These are phyloP conservation scores for Tricholoma saponaceum DNA, from an alignment of 768 basidiomycete genomes.

Conservation along the genomic window DNA sequence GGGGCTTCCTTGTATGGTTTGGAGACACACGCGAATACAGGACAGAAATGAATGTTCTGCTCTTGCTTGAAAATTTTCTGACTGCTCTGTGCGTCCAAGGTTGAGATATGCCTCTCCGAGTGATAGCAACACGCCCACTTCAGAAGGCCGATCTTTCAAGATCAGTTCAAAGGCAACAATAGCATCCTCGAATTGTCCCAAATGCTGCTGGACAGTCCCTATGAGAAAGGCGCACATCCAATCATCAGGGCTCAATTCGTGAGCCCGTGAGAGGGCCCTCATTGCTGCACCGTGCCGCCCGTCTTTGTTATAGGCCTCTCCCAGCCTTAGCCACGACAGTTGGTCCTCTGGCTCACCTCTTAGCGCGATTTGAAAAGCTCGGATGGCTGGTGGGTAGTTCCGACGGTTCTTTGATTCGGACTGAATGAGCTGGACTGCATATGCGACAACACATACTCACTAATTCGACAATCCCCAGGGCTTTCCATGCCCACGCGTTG, in stretches of 20 bases:
- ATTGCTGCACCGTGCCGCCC: slow-evolving; percentile 87
- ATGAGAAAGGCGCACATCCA: slow-evolving; percentile 86
- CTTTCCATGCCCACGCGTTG: slow-evolving; percentile 99
- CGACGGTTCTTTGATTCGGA: slow-evolving; percentile 47
- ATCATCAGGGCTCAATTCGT: slow-evolving; percentile 66
- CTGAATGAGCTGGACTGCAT: slow-evolving; percentile 2
- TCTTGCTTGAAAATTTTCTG: slow-evolving; percentile 68
- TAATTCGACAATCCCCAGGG: slow-evolving; percentile 85
- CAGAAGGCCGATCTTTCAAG: slow-evolving; percentile 50
- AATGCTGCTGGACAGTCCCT: slow-evolving; percentile 78
- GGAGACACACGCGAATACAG: slow-evolving; percentile 50
- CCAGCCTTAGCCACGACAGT: slow-evolving; percentile 84
- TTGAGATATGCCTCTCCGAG: slow-evolving; percentile 72
- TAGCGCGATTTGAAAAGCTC: slow-evolving; percentile 82
- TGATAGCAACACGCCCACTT: slow-evolving; percentile 68
- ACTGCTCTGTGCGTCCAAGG: slow-evolving; percentile 59
- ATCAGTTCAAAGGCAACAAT: slow-evolving; percentile 61
- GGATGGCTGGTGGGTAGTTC: slow-evolving; percentile 72
- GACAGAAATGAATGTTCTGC: slow-evolving; percentile 69
- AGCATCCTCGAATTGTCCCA: slow-evolving; percentile 73
- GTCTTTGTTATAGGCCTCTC: slow-evolving; percentile 86
- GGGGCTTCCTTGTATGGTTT: slow-evolving; percentile 43
- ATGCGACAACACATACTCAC: slow-evolving; percentile 41
- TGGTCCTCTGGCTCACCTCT: slow-evolving; percentile 75
- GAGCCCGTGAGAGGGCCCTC: slow-evolving; percentile 77